Conservation (phyloP, 108 stramenopile genomes). For the Skeletonema grethae region DNA sequence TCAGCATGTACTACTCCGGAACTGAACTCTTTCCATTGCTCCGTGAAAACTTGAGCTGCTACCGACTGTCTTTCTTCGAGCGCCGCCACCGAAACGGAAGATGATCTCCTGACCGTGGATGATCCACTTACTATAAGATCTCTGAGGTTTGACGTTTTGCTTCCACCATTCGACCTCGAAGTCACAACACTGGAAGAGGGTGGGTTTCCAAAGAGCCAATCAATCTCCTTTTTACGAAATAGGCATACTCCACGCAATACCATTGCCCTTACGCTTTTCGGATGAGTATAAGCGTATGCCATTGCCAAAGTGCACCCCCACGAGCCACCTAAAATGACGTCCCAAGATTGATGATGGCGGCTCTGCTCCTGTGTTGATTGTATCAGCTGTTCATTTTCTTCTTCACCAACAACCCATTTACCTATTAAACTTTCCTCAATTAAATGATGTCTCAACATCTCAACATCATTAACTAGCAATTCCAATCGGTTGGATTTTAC, state of each 20-base stretch:
- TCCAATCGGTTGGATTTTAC: constrained; percentile 50
- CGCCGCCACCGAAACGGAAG: constrained; percentile 1
- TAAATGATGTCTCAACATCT: constrained; percentile 62
- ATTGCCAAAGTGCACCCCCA: constrained; percentile 90
- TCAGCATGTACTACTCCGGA: constrained; percentile 11
- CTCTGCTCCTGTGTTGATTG: no score
- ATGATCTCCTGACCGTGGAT: background rate
- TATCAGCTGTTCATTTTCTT: background rate
- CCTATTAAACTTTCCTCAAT: constrained; percentile 3
- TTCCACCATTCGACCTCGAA: no score
- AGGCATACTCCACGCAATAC: constrained; percentile 85
- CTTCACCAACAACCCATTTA: background rate
- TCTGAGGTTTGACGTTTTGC: constrained; percentile 30
- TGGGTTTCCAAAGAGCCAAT: constrained; percentile 75
- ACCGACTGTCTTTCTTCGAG: background rate
- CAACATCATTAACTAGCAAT: constrained; percentile 76
- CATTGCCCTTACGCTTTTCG: constrained; percentile 52
- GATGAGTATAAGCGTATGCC: constrained; percentile 82
- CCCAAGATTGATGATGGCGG: constrained; percentile 50
- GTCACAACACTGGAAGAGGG: background rate
- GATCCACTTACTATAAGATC: constrained; percentile 8
- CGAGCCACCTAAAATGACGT: constrained; percentile 83
- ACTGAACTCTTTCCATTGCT: constrained; percentile 55
- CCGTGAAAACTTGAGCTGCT: constrained; percentile 18
- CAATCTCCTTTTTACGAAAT: constrained; percentile 71